Evolutionary conservation across 2,329 filamentous ascomycete genomes (phyloP), one percentile per base, ranked within the genome.

Genomic region (Leptographium flavum): DNA sequence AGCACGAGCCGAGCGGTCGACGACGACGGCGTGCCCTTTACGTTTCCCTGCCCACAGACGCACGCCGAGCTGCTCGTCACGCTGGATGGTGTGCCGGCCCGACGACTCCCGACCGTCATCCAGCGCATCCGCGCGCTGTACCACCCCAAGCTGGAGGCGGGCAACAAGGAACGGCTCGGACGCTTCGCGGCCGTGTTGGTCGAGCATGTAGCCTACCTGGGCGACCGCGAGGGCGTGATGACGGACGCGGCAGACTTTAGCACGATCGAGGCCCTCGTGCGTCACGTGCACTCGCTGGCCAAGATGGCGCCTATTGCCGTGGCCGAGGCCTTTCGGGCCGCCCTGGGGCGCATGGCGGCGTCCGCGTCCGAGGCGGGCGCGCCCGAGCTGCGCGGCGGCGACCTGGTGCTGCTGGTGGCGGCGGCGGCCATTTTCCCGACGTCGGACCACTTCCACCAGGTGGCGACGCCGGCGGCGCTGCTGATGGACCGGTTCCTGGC

Each of bases 381-480:
- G 31, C 60, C 65, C n/a, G n/a, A n/a, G 8, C 76, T 70, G 54
- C 73, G 60, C 56, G 73, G 59, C 54, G 85, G 86, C 17, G 88
- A 98, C 56, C 64, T 98, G 19, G 65, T 87, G 21, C 65, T 94
- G n/a, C 66, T 98, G 31, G 88, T 86, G 0, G 87, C 86, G 0
- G 76, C 95, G 48, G 79, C 81, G 35, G 79, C 79, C 2, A 83
- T 93, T 44, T 98, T 94, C 57, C 88, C 92, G 5, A 94, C 92
- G 0, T 95, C 88, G 0, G 92, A 98, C 62, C 88, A 96, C 63
- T 98, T 96, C 63, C 92, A 98, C 56, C 83, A 92, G 55, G 86
- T 96, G 31, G 83, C 87, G 35, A 98, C 92, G 2, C 92, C 92
- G 2, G 83, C 90, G 1, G 83, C 87, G 63, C 76, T 95, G 5